Evolutionary conservation across 2,329 filamentous ascomycete species (phyloP).

Genomic region (Nannizzia gypsea): DNA sequence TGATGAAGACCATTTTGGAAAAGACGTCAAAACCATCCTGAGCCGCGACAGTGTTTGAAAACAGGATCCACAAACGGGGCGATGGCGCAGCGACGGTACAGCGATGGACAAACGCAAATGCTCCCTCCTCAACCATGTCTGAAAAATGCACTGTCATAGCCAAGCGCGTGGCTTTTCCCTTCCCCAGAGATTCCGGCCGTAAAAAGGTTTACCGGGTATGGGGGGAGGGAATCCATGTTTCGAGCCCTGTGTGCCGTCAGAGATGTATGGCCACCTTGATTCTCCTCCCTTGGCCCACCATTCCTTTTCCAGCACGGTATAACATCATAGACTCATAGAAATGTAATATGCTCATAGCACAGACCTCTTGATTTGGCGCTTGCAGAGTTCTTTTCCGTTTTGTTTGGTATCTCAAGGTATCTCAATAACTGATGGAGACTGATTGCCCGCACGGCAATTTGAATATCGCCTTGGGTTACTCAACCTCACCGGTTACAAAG

Average conservation of each 20-base stretch:
- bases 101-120: not conserved
- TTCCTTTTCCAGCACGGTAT: not conserved
- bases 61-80: not conserved
- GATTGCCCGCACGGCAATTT: not conserved
- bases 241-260: not conserved
- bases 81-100: not conserved
- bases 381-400: not conserved
- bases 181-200: not conserved
- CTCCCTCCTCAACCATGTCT: not conserved
- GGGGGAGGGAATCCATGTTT: not conserved
- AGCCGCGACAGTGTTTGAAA: not conserved
- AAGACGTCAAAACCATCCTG: slow-evolving; percentile 43
- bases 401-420: not conserved
- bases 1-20: slow-evolving; percentile 91
- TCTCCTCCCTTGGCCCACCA: not conserved
- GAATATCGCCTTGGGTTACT: not conserved
- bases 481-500: not conserved
- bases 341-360: too few species aligned
- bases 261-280: not conserved
- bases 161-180: not conserved
- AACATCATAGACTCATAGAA: not conserved
- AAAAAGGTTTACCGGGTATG: not conserved
- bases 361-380: not conserved
- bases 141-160: not conserved
- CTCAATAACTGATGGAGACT: too few species aligned